Conservation (phyloP, 2,329 filamentous ascomycete species). For the Monosporascus sp. region DNA sequence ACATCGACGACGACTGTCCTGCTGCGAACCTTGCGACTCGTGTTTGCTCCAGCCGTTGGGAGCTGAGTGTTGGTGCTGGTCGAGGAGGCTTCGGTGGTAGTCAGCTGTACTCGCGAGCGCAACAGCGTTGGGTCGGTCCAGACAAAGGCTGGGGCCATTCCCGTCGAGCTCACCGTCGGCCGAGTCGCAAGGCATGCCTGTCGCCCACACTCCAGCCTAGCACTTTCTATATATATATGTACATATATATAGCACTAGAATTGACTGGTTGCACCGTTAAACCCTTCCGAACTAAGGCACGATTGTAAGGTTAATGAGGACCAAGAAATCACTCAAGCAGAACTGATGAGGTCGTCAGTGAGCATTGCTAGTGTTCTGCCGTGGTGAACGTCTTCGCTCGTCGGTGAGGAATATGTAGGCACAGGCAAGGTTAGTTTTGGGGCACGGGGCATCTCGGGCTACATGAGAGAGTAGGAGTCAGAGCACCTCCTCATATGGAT, state of each 20-base stretch:
- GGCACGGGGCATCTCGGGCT: background rate
- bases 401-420: background rate
- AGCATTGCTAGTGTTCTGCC: background rate
- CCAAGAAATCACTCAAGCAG: background rate
- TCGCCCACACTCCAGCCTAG: background rate
- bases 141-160: conserved; percentile 10
- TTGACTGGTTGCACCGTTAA: no score
- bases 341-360: background rate
- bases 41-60: background rate
- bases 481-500: background rate
- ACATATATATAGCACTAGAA: no score
- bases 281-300: no score
- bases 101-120: conserved; percentile 15
- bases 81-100: conserved; percentile 21
- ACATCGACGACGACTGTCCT: conserved; percentile 1
- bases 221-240: no score
- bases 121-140: conserved; percentile 9
- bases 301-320: no score
- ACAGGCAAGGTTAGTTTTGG: background rate
- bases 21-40: conserved; percentile 4
- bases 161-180: conserved; percentile 5
- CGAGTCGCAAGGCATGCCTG: conserved; percentile 2
- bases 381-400: background rate
- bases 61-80: conserved; percentile 10
- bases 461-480: no score